Evolutionary conservation across 1,139 yeast genomes (phyloP).

Genomic region (Ashbya aceris): DNA sequence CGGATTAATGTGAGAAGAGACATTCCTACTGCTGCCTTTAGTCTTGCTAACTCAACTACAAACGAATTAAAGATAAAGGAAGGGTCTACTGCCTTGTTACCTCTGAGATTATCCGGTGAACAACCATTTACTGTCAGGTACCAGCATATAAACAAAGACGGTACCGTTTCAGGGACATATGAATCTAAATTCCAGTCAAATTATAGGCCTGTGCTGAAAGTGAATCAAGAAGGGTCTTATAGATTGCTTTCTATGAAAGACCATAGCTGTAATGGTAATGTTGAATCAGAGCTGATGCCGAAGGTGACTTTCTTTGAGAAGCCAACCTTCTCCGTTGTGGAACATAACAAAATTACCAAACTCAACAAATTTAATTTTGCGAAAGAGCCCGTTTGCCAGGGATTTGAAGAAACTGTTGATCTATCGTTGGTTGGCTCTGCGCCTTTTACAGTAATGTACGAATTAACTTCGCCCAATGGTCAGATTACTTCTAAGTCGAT

Average conservation of each 20-base stretch:
- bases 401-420: constrained; percentile 41
- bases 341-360: constrained; percentile 26
- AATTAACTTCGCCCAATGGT: constrained; percentile 54
- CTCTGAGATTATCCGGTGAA: constrained; percentile 47
- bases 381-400: constrained; percentile 39
- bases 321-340: constrained; percentile 42
- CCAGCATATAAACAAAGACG: constrained; percentile 29
- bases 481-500: constrained; percentile 29
- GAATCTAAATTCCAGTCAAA: constrained; percentile 30
- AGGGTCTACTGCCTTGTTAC: constrained; percentile 51
- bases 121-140: constrained; percentile 42
- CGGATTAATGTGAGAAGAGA: constrained; percentile 56
- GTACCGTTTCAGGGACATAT: constrained; percentile 21
- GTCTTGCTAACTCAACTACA: constrained; percentile 26
- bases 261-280: constrained; percentile 59
- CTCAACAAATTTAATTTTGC: constrained; percentile 21
- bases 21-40: constrained; percentile 48
- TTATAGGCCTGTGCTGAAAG: constrained; percentile 35
- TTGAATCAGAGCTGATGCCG: constrained; percentile 33
- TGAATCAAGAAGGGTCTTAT: constrained; percentile 55
- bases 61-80: constrained; percentile 42
- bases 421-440: constrained; percentile 49
- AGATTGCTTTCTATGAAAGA: constrained; percentile 49
- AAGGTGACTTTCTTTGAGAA: constrained; percentile 44
- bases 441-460: constrained; percentile 69